Conservation (phyloP, 768 basidiomycete species). For the Asterophora lycoperdoides region DNA sequence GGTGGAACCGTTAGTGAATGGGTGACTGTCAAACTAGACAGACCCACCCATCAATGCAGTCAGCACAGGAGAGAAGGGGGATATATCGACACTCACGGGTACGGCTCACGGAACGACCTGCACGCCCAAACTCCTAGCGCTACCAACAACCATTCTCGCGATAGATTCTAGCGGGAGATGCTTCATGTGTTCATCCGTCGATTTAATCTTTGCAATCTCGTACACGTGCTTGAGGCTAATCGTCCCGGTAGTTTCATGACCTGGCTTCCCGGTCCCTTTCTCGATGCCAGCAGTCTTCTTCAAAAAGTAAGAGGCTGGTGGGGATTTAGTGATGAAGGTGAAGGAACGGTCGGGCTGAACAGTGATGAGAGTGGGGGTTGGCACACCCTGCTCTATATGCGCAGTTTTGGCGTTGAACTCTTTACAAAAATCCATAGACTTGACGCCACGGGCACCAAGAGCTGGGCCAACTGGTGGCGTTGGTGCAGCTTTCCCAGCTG, state of each 20-base stretch:
- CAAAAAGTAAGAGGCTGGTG: constrained; percentile 84
- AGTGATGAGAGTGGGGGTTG: constrained; percentile 88
- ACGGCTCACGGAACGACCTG: constrained; percentile 76
- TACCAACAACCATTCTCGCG: constrained; percentile 83
- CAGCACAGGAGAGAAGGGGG: constrained; percentile 7
- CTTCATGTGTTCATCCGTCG: constrained; percentile 83
- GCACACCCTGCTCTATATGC: constrained; percentile 78
- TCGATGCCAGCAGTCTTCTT: constrained; percentile 88
- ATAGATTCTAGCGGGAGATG: constrained; percentile 85
- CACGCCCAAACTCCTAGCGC: constrained; percentile 84
- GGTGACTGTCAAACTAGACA: constrained; percentile 5
- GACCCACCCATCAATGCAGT: constrained; percentile 9
- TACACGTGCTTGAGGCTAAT: constrained; percentile 96
- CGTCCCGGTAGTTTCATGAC: constrained; percentile 73
- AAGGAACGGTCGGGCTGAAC: constrained; percentile 95
- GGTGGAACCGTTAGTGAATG: constrained; percentile 9
- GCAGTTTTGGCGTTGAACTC: constrained; percentile 98
- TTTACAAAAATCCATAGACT: constrained; percentile 99
- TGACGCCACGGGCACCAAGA: constrained; percentile 95
- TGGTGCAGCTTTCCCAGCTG: constrained; percentile 93
- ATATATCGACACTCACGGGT: constrained; percentile 19
- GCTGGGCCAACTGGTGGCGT: constrained; percentile 97
- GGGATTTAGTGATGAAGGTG: constrained; percentile 88
- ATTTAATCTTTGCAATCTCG: constrained; percentile 98
- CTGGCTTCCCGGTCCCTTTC: constrained; percentile 82